Evolutionary conservation across 768 basidiomycete species (phyloP).

Genomic region (Boletus patriciae): DNA sequence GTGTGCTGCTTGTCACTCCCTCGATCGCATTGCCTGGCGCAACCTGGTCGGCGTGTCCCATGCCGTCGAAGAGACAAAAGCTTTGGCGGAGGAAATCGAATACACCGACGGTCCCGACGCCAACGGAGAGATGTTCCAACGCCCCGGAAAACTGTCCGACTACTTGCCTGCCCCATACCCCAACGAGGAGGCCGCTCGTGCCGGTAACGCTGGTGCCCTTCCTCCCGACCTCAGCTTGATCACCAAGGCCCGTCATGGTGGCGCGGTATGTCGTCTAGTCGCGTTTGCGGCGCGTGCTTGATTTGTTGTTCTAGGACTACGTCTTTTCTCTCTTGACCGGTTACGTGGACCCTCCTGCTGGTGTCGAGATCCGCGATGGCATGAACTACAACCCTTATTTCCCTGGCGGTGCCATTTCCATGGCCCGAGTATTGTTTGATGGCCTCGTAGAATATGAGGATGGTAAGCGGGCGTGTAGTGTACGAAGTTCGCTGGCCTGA

Average conservation of each 20-base stretch:
- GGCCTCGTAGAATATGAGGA: slow-evolving; percentile 97
- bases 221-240: slow-evolving; percentile 98
- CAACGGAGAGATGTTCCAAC: slow-evolving; percentile 96
- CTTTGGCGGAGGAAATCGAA: slow-evolving; percentile 95
- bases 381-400: slow-evolving; percentile 99
- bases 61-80: slow-evolving; percentile 84
- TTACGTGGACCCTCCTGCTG: slow-evolving; percentile 94
- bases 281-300: neutral
- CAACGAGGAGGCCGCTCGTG: slow-evolving; percentile 96
- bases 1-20: slow-evolving; percentile 97
- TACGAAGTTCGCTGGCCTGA: slow-evolving; percentile 4
- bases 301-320: slow-evolving; percentile 68
- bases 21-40: slow-evolving; percentile 99
- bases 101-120: slow-evolving; percentile 95
- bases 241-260: slow-evolving; percentile 96
- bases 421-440: slow-evolving; percentile 96
- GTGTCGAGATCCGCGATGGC: slow-evolving; percentile 91
- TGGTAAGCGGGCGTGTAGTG: slow-evolving; percentile 46
- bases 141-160: slow-evolving; percentile 97
- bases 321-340: slow-evolving; percentile 96
- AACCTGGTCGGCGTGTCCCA: slow-evolving; percentile 98
- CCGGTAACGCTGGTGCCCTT: slow-evolving; percentile 90
- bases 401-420: slow-evolving; percentile 97
- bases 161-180: slow-evolving; percentile 95
- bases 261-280: slow-evolving; percentile 62